Conservation (phyloP, 345 rosid genomes). For the Citrus maxima region DNA sequence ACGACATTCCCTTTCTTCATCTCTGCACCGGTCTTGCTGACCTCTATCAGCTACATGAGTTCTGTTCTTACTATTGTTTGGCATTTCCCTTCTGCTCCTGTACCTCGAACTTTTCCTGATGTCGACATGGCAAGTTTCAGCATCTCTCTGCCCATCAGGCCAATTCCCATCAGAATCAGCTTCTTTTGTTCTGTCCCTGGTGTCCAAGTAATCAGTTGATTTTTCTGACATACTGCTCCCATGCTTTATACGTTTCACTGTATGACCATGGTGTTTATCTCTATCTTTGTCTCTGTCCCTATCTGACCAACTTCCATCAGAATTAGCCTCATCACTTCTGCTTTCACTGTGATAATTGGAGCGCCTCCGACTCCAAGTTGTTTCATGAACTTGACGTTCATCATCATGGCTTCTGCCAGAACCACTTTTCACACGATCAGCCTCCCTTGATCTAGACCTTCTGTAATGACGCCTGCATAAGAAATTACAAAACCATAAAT, state of each 20-base stretch:
- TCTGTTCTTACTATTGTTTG: conserved; percentile 2
- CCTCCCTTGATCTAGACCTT: conserved; percentile 51
- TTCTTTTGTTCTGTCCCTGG: conserved; percentile 17
- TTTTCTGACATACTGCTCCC: conserved; percentile 27
- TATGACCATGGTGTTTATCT: conserved; percentile 13
- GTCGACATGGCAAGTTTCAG: neutral
- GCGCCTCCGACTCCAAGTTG: conserved; percentile 9
- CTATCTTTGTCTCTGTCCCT: conserved; percentile 22
- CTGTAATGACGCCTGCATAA: conserved; percentile 40
- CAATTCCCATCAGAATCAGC: conserved; percentile 26
- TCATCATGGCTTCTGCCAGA: conserved; percentile 28
- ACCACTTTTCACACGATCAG: conserved; percentile 14
- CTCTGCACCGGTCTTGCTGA: conserved; percentile 12
- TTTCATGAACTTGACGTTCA: conserved; percentile 22
- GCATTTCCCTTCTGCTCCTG: neutral
- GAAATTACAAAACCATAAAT: conserved; percentile 14
- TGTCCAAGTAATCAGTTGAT: conserved; percentile 22
- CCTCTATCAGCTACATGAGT: conserved; percentile 18
- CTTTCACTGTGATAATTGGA: conserved; percentile 18
- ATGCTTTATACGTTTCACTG: conserved; percentile 15
- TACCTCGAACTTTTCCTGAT: conserved; percentile 16
- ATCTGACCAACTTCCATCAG: conserved; percentile 37
- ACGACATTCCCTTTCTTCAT: conserved; percentile 14
- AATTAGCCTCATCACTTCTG: conserved; percentile 25
- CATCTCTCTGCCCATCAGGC: conserved; percentile 21